Percentiles rank a stretch among this genome's conserved stretches.
phyloP scores from a whole-genome alignment of 768 basidiomycete species.

The Rhodotorula taiwanensis region DNA sequence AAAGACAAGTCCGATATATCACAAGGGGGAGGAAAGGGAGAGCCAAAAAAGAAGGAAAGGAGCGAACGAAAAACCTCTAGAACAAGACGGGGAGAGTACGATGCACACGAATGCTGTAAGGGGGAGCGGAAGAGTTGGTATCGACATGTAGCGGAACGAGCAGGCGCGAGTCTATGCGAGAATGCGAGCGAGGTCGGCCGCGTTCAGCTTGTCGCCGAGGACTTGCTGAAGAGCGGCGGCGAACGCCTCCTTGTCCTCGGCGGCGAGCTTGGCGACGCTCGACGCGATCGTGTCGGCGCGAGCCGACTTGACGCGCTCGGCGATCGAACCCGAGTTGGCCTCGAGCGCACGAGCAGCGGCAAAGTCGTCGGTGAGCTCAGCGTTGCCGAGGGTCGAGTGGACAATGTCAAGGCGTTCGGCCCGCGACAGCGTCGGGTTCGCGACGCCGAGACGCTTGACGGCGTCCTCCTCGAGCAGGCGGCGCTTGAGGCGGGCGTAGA shows the following conservation, averaged over 20 bases:
- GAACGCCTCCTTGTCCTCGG: constrained; percentile 41
- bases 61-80: no score
- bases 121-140: no score
- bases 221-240: constrained; percentile 41
- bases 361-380: constrained; percentile 38
- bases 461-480: constrained; percentile 44
- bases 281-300: constrained; percentile 38
- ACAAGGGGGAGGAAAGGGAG: no score
- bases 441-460: constrained; percentile 41
- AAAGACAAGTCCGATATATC: no score
- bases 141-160: background rate
- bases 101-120: no score
- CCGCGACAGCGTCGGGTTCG: constrained; percentile 46
- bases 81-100: no score
- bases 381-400: constrained; percentile 39
- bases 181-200: constrained; percentile 1
- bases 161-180: background rate
- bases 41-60: no score
- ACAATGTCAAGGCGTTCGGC: constrained; percentile 43
- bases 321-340: constrained; percentile 30
- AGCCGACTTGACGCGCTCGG: constrained; percentile 33
- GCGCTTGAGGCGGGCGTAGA: constrained; percentile 48
- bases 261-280: constrained; percentile 39
- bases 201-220: constrained; percentile 17
- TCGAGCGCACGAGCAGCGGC: constrained; percentile 43